These are phyloP conservation scores for Tetracladium setigerum DNA, from an alignment of 495 filamentous ascomycete species.

Conservation along the genomic window DNA sequence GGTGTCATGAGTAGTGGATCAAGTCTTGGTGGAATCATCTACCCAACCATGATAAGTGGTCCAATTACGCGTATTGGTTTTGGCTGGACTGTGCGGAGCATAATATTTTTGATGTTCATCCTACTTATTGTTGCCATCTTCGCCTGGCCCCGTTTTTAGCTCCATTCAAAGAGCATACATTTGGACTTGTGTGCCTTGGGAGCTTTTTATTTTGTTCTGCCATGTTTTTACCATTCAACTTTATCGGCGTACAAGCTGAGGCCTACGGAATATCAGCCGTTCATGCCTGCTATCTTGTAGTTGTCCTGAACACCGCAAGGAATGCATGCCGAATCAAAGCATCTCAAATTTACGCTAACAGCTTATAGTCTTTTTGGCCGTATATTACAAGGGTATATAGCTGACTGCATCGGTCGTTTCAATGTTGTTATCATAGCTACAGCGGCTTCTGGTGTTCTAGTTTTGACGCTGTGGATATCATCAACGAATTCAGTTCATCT, in stretches of 20 bases:
- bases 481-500: constrained; percentile 45
- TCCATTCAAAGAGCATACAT: constrained; percentile 50
- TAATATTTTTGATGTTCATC: constrained; percentile 58
- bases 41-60: constrained; percentile 59
- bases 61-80: constrained; percentile 56
- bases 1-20: constrained; percentile 58
- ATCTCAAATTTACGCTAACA: too few relatives aligned
- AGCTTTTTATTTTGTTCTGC: constrained; percentile 58
- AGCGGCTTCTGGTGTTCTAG: constrained; percentile 46
- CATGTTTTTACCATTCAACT: constrained; percentile 67
- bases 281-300: constrained; percentile 52
- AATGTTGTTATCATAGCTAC: constrained; percentile 61
- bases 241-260: constrained; percentile 47
- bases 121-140: constrained; percentile 50
- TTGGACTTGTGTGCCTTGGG: constrained; percentile 37
- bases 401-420: constrained; percentile 62
- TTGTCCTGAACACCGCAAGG: too few relatives aligned
- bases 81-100: constrained; percentile 59
- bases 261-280: constrained; percentile 45
- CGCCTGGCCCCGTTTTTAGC: constrained; percentile 40
- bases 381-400: constrained; percentile 56
- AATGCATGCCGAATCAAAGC: too few relatives aligned
- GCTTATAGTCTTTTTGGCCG: constrained; percentile 65
- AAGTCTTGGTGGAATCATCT: constrained; percentile 58
- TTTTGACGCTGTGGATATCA: constrained; percentile 60